phyloP scores from a whole-genome alignment of 148 eudicot genomes.

The Vaccinium myrtillus region DNA sequence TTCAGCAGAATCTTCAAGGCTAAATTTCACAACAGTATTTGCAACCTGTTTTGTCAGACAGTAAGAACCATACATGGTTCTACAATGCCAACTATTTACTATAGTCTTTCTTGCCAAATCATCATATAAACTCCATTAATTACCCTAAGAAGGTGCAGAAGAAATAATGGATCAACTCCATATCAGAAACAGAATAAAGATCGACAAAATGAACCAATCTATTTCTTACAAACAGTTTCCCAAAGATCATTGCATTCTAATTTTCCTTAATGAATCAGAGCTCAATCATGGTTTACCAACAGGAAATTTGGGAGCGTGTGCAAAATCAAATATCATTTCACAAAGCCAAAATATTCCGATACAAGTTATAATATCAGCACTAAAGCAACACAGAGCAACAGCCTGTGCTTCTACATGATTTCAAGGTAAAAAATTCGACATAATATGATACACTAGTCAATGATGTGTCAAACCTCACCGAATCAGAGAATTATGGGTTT shows the following conservation, averaged over 20 bases:
- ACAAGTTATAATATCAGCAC: not conserved
- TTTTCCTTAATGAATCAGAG: not conserved
- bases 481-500: too few relatives aligned
- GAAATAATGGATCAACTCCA: constrained; percentile 5
- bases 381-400: not conserved
- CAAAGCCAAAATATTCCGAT: not conserved
- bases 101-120: not conserved
- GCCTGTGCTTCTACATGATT: not conserved
- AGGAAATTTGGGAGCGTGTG: not conserved
- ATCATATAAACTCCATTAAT: not conserved
- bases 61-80: not conserved
- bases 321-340: not conserved
- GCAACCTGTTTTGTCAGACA: not conserved
- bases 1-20: not conserved
- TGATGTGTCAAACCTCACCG: too few relatives aligned
- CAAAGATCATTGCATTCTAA: not conserved
- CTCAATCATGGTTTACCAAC: not conserved
- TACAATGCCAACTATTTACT: not conserved
- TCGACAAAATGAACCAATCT: not conserved
- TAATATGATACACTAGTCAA: too few relatives aligned
- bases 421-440: not conserved
- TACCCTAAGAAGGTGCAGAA: not conserved
- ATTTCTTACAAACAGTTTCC: not conserved
- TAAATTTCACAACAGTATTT: not conserved
- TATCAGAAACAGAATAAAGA: not conserved